Evolutionary conservation across 106 monocot species (phyloP).

Genomic region (Dendrobium huoshanense): DNA sequence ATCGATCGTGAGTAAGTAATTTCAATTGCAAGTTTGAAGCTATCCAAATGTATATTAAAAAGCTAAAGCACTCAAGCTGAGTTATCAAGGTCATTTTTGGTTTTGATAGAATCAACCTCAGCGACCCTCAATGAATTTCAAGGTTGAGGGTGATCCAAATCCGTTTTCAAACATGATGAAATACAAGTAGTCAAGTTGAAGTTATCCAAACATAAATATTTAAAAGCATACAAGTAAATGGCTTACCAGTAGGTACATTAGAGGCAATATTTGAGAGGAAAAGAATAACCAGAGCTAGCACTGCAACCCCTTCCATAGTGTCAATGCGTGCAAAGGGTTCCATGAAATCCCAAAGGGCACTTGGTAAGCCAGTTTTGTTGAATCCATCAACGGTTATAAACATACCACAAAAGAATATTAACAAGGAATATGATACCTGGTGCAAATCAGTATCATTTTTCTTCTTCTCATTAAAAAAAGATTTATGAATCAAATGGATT

Average conservation of each 20-base stretch:
- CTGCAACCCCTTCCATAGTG: conserved; percentile 29
- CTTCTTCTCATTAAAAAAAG: neutral
- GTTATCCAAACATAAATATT: neutral
- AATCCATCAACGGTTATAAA: conserved; percentile 87
- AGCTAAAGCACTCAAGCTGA: too few relatives aligned
- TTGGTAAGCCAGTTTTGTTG: conserved; percentile 78
- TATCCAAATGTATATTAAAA: too few relatives aligned
- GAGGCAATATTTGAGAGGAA: conserved; percentile 89
- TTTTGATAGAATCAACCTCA: too few relatives aligned
- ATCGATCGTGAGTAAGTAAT: too few relatives aligned
- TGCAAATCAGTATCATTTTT: neutral
- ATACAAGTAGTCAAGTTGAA: too few relatives aligned
- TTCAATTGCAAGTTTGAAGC: too few relatives aligned
- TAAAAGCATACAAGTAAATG: neutral
- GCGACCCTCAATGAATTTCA: too few relatives aligned
- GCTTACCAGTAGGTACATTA: conserved; percentile 85
- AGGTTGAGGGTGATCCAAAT: too few relatives aligned
- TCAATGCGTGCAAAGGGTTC: conserved; percentile 65
- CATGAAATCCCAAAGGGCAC: conserved; percentile 72
- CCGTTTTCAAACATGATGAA: too few relatives aligned
- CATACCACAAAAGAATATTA: conserved; percentile 92
- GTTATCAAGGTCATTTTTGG: too few relatives aligned
- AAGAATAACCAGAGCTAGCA: conserved; percentile 64
- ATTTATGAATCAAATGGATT: neutral
- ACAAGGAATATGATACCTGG: conserved; percentile 83